These are phyloP conservation scores for Pleurotus ostreatus DNA, from an alignment of 768 basidiomycete species.

Conservation along the genomic window DNA sequence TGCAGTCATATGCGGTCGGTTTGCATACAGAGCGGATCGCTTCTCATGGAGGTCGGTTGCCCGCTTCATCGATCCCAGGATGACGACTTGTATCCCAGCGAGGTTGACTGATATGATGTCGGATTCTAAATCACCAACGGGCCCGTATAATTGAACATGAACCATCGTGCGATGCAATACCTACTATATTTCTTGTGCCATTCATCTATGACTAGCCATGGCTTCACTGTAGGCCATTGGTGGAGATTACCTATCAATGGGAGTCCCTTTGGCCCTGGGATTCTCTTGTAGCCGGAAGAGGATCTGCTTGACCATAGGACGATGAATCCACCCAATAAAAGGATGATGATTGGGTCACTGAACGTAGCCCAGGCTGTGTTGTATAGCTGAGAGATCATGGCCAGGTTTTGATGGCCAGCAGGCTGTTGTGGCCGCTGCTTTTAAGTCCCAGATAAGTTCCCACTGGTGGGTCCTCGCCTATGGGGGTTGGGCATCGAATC, in stretches of 20 bases:
- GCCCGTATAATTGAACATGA: background rate
- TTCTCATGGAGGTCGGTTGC: background rate
- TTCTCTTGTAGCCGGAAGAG: background rate
- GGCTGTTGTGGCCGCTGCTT: no score
- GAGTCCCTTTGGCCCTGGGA: conserved; percentile 26
- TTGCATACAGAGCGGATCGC: background rate
- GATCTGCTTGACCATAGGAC: background rate
- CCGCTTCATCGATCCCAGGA: background rate
- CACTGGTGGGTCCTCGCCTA: no score
- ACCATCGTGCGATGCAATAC: background rate
- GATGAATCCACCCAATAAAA: background rate
- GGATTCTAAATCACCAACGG: background rate
- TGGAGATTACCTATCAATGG: conserved; percentile 26
- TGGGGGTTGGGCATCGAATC: no score
- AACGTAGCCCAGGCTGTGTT: no score
- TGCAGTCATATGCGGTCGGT: background rate
- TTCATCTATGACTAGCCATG: conserved; percentile 25
- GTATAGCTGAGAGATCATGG: no score
- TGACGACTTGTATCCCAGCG: background rate
- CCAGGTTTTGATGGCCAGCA: no score
- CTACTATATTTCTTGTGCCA: conserved; percentile 29
- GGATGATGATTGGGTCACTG: background rate
- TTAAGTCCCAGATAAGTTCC: no score
- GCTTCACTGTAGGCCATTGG: conserved; percentile 21
- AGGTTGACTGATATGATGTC: background rate